phyloP scores from a whole-genome alignment of 108 stramenopile species.

The Epipyxis sp. region DNA sequence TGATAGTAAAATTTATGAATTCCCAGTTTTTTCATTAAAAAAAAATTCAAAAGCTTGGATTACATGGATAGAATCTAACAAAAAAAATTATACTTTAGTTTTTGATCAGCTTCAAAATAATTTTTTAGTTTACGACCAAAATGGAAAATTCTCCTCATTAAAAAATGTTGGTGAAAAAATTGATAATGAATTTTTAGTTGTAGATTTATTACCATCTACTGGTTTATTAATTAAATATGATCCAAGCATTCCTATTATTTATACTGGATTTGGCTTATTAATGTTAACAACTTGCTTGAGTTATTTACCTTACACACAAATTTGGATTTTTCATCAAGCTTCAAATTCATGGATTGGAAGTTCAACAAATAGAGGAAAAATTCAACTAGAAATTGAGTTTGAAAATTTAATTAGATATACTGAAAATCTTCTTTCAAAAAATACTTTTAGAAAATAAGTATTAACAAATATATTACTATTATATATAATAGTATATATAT shows the following conservation, averaged over 20 bases:
- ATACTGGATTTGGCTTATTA: neutral
- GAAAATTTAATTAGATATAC: neutral
- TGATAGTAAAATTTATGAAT: neutral
- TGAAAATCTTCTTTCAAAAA: neutral
- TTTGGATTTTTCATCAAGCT: constrained; percentile 6
- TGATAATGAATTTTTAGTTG: neutral
- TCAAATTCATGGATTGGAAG: neutral
- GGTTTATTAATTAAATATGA: constrained; percentile 2
- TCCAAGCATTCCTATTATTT: neutral
- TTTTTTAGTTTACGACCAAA: neutral
- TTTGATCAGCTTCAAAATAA: neutral
- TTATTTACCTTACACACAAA: constrained; percentile 2
- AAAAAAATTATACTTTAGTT: constrained; percentile 11
- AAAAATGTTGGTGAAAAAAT: neutral
- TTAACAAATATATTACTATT: constrained; percentile 10
- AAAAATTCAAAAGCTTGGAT: neutral
- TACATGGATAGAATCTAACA: neutral
- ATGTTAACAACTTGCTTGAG: constrained; percentile 1
- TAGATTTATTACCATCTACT: constrained; percentile 1
- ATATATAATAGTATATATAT: too few relatives aligned
- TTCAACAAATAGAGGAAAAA: neutral
- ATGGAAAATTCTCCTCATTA: neutral
- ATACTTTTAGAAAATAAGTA: neutral
- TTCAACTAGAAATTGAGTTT: constrained; percentile 6
- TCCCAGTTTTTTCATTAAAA: neutral